Evolutionary conservation across 257 asterid genomes (phyloP).

Genomic region (Perilla frutescens): DNA sequence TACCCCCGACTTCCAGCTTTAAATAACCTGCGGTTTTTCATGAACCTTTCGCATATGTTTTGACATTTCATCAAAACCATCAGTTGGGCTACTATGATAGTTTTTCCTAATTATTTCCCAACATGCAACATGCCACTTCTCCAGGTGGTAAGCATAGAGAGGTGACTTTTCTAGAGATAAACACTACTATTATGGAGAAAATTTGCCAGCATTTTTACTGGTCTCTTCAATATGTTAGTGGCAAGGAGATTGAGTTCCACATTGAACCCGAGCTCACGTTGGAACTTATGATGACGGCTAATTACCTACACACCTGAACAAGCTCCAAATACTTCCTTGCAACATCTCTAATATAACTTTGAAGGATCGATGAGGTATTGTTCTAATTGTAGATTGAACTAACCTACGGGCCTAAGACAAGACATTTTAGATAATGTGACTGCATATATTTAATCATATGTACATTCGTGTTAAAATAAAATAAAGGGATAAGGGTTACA

Average conservation of each 20-base stretch:
- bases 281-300: constrained; percentile 96
- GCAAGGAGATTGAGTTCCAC: constrained; percentile 84
- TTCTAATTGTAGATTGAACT: constrained; percentile 22
- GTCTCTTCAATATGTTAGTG: constrained; percentile 98
- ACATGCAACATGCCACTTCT: constrained; percentile 99
- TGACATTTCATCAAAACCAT: too few species aligned
- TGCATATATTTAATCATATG: background rate
- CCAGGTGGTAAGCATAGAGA: constrained; percentile 89
- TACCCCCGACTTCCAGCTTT: too few species aligned
- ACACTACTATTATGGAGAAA: constrained; percentile 78
- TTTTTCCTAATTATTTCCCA: too few species aligned
- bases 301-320: constrained; percentile 74
- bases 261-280: constrained; percentile 90
- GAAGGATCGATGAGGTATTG: constrained; percentile 5
- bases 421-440: background rate
- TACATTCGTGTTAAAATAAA: background rate
- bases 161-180: constrained; percentile 91
- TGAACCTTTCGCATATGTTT: too few species aligned
- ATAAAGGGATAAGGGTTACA: too few species aligned
- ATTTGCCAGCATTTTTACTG: too few species aligned
- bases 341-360: constrained; percentile 25
- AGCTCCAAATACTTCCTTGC: constrained; percentile 33
- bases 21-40: too few species aligned
- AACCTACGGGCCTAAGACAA: background rate
- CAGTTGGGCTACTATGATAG: too few species aligned